Percentiles rank a stretch among this genome's conserved stretches.
Conservation (phyloP, 1,284 basidiomycete species). For the Meripilus lineatus region DNA sequence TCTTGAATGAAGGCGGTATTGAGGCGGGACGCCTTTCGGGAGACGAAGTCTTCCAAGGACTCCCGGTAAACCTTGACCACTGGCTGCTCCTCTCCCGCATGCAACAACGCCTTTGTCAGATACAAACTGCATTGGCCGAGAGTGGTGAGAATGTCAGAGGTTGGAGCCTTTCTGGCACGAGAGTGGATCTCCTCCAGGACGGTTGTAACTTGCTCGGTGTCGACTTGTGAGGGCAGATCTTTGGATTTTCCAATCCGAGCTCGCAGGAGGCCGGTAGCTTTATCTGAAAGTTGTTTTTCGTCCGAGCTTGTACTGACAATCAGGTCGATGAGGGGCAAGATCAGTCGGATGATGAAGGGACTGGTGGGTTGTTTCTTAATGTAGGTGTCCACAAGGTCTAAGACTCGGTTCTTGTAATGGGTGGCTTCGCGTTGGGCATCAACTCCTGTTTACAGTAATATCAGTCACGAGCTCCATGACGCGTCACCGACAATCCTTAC, state of each 20-base stretch:
- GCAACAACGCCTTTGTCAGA: slow-evolving; percentile 56
- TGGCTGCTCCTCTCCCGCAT: slow-evolving; percentile 35
- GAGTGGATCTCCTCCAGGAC: slow-evolving; percentile 69
- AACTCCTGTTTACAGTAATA: slow-evolving; percentile 15
- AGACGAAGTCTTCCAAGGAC: slow-evolving; percentile 77
- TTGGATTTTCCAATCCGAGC: slow-evolving; percentile 74
- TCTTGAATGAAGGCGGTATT: slow-evolving; percentile 78
- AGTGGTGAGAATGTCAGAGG: slow-evolving; percentile 58
- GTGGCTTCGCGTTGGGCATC: slow-evolving; percentile 79
- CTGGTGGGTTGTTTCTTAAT: slow-evolving; percentile 72
- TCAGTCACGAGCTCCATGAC: slow-evolving; percentile 10
- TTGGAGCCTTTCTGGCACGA: slow-evolving; percentile 66
- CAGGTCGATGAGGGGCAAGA: slow-evolving; percentile 77
- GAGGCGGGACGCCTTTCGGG: slow-evolving; percentile 76
- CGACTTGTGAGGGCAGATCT: slow-evolving; percentile 53
- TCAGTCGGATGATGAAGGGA: slow-evolving; percentile 60
- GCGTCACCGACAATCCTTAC: slow-evolving; percentile 34
- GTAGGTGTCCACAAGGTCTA: slow-evolving; percentile 88
- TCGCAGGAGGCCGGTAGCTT: slow-evolving; percentile 76
- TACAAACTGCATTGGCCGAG: slow-evolving; percentile 74
- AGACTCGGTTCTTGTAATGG: slow-evolving; percentile 92
- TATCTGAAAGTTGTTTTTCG: slow-evolving; percentile 83
- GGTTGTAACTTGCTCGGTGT: slow-evolving; percentile 38
- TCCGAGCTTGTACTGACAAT: slow-evolving; percentile 62
- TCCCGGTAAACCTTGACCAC: slow-evolving; percentile 56